A percentile compares a stretch with the other conserved stretches of the same genome.
Evolutionary conservation across 257 asterid species (phyloP).

Genomic region (Jacaranda mimosifolia): DNA sequence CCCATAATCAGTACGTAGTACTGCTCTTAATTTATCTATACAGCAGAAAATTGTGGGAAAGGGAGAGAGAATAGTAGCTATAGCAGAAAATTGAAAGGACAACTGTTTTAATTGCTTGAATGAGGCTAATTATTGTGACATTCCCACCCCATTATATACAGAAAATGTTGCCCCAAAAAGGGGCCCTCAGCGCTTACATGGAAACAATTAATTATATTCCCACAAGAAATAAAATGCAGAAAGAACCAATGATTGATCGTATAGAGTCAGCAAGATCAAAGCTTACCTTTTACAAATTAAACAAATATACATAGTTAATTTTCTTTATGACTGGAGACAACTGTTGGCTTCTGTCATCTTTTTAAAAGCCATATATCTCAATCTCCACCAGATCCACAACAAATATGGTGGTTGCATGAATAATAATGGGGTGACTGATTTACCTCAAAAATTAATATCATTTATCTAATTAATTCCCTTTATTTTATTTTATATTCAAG

Average conservation of each 20-base stretch:
- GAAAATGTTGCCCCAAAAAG: conserved; percentile 8
- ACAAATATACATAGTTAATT: conserved; percentile 14
- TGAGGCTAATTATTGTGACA: conserved; percentile 16
- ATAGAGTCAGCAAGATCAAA: conserved; percentile 38
- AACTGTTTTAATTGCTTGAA: conserved; percentile 30
- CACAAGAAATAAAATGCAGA: conserved; percentile 14
- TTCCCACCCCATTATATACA: conserved; percentile 44
- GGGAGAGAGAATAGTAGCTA: neutral
- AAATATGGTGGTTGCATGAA: conserved; percentile 73
- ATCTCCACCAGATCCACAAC: conserved; percentile 70
- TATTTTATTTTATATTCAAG: neutral
- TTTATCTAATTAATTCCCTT: neutral
- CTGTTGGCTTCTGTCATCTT: conserved; percentile 70
- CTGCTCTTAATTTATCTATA: too few species aligned
- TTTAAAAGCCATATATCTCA: conserved; percentile 49
- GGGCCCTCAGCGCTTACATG: conserved; percentile 42
- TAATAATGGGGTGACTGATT: conserved; percentile 31
- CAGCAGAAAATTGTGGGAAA: neutral
- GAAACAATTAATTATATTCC: conserved; percentile 14
- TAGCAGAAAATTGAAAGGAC: neutral
- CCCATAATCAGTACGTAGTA: conserved; percentile 45
- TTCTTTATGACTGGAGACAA: conserved; percentile 65
- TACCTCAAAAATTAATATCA: conserved; percentile 1
- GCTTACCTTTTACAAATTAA: conserved; percentile 17
- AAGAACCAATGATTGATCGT: conserved; percentile 43